A percentile compares a stretch with the other conserved stretches of the same genome.
phyloP scores from a whole-genome alignment of 2,329 filamentous ascomycete genomes.

The Aspergillus melleus region DNA sequence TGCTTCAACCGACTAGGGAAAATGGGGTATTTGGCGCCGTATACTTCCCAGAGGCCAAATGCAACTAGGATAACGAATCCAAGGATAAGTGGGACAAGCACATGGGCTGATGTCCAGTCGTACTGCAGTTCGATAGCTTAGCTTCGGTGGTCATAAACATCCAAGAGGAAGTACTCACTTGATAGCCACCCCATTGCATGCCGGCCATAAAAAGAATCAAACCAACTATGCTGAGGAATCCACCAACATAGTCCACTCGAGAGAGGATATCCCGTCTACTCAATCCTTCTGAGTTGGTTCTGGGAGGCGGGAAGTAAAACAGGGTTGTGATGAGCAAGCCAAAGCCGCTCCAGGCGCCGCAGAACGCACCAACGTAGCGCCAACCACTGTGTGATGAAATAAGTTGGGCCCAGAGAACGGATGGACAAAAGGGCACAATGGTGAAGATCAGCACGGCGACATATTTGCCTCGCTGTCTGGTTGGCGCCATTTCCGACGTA shows the following conservation, averaged over 20 bases:
- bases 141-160: neutral
- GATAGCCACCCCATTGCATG: slow-evolving; percentile 54
- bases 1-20: slow-evolving; percentile 47
- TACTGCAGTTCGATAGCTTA: slow-evolving; percentile 32
- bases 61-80: slow-evolving; percentile 44
- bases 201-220: slow-evolving; percentile 51
- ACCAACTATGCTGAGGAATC: slow-evolving; percentile 50
- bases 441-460: slow-evolving; percentile 61
- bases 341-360: slow-evolving; percentile 44
- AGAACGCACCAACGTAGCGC: slow-evolving; percentile 46
- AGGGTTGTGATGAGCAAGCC: slow-evolving; percentile 43
- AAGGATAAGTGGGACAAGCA: slow-evolving; percentile 48
- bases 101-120: slow-evolving; percentile 46
- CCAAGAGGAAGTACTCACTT: slow-evolving; percentile 26
- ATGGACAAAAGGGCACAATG: slow-evolving; percentile 63
- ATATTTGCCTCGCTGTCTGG: slow-evolving; percentile 63
- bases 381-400: slow-evolving; percentile 48
- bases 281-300: slow-evolving; percentile 42
- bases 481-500: slow-evolving; percentile 67
- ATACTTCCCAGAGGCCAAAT: slow-evolving; percentile 50
- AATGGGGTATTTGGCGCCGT: slow-evolving; percentile 48
- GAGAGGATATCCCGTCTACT: slow-evolving; percentile 41
- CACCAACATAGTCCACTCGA: slow-evolving; percentile 53
- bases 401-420: slow-evolving; percentile 62
- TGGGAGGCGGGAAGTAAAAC: slow-evolving; percentile 49